phyloP scores from a whole-genome alignment of 1,139 yeast genomes.

The Protomyces lactucae-debilis region DNA sequence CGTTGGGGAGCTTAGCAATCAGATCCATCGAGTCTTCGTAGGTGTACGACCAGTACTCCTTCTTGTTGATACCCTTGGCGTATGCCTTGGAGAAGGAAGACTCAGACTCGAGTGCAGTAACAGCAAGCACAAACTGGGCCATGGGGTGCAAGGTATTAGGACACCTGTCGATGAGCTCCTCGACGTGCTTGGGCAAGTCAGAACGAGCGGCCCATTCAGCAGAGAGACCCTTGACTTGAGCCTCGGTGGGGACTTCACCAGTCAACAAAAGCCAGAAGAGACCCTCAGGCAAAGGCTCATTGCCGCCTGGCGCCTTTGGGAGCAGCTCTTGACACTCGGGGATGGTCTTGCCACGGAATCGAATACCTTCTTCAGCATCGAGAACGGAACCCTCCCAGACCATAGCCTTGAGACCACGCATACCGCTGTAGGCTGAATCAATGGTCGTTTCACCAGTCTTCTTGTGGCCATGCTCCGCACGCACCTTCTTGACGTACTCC shows the following conservation, averaged over 20 bases:
- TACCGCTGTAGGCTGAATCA: slow-evolving; percentile 99
- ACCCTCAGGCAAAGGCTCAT: slow-evolving; percentile 58
- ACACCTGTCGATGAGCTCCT: slow-evolving; percentile 50
- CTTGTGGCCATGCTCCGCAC: slow-evolving; percentile 79
- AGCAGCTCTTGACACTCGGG: slow-evolving; percentile 90
- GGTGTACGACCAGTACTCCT: slow-evolving; percentile 72
- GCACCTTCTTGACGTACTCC: slow-evolving; percentile 84
- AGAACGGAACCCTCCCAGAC: slow-evolving; percentile 99
- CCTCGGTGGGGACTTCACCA: slow-evolving; percentile 57
- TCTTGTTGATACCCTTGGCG: slow-evolving; percentile 61
- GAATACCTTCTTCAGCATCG: slow-evolving; percentile 96
- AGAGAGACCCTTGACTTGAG: slow-evolving; percentile 51
- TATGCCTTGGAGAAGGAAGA: slow-evolving; percentile 61
- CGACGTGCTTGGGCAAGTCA: slow-evolving; percentile 53
- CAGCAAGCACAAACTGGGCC: slow-evolving; percentile 67
- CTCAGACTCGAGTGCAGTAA: slow-evolving; percentile 60
- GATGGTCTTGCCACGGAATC: slow-evolving; percentile 96
- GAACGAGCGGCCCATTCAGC: slow-evolving; percentile 57
- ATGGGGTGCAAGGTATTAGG: slow-evolving; percentile 61
- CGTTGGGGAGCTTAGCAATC: slow-evolving; percentile 85
- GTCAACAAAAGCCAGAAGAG: slow-evolving; percentile 60
- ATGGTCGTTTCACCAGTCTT: slow-evolving; percentile 86
- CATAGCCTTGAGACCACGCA: slow-evolving; percentile 93
- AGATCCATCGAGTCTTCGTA: slow-evolving; percentile 85
- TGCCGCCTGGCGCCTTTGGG: slow-evolving; percentile 88